Base-by-base conservation (phyloP, 179 eudicot species). In the Pouteria campechiana region DNA sequence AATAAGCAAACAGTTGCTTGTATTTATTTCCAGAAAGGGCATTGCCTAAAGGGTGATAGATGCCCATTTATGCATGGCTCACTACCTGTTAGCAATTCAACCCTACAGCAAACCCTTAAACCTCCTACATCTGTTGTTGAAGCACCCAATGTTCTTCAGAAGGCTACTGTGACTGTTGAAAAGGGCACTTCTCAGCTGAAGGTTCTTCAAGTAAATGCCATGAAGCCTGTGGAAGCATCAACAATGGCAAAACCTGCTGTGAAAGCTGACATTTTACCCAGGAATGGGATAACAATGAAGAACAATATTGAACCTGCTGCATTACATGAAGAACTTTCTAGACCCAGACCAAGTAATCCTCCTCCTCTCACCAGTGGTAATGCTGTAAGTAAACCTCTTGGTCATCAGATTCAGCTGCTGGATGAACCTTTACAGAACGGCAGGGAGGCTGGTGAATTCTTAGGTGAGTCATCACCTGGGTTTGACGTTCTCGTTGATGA, bases 401-500 rank as follows among this genome's bases (percentile, higher is more conserved):
- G 50, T 17, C 67, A 65, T 46, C 81, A 55, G 50, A 50, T 67
- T 58, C 50, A 52, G 48, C 48, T 36, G 25, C 41, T 55, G 37
- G 84, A 75, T 19, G 76, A 81, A 32, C 70, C 28, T 39, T 43
- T 55, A 32, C 66, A 68, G 58, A 70, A 64, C 50, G 53, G 65
- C 32, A 77, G 54, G 66, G 97, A 88, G 58, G 68, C 70, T 10
- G 88, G 76, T 44, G 93, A 81, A 38, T 54, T 65, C 24, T 72
- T 82, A 41, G 68, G 97, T 46, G 95, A 89, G 64, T 82, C 80
- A 7, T 84, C 97, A 20, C 97, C 97, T 58, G 97, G 97, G 27
- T 89, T 84, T 61, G 95, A 89, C 69, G 97, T 89, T 46, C 95
- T 89, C 41, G 97, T 89, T 38, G 93, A 84, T 55, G 77, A 81